A percentile compares a stretch with the other conserved stretches of the same genome.
Evolutionary conservation across 2,329 filamentous ascomycete species (phyloP).

Genomic region (Sporothrix brasiliensis): DNA sequence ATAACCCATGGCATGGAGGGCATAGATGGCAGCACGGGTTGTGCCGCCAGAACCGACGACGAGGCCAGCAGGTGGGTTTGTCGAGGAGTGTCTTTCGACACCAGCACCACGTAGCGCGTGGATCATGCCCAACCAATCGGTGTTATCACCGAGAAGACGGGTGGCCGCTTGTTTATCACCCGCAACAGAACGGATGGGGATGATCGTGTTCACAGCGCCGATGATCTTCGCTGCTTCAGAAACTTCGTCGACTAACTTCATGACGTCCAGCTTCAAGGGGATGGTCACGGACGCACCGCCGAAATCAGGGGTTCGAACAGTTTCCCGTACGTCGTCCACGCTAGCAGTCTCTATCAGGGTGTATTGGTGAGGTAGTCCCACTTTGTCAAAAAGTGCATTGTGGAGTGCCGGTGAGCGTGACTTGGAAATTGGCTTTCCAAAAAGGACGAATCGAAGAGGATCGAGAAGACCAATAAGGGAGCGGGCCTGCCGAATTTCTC

Average conservation of each 20-base stretch:
- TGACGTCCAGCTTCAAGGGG: conserved; percentile 87
- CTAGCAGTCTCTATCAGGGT: conserved; percentile 71
- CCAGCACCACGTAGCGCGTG: conserved; percentile 73
- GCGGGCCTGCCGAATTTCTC: conserved; percentile 80
- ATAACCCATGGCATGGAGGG: conserved; percentile 80
- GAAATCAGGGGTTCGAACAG: conserved; percentile 74
- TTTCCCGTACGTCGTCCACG: conserved; percentile 60
- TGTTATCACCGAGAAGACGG: conserved; percentile 82
- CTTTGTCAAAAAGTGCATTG: conserved; percentile 76
- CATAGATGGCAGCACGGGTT: conserved; percentile 86
- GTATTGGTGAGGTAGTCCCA: conserved; percentile 86
- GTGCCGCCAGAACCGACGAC: conserved; percentile 93
- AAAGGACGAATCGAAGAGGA: conserved; percentile 78
- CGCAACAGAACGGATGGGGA: conserved; percentile 57
- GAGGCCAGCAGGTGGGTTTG: conserved; percentile 60
- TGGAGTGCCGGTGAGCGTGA: conserved; percentile 88
- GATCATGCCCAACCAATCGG: conserved; percentile 93
- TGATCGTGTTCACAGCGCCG: conserved; percentile 92
- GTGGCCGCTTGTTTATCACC: conserved; percentile 46
- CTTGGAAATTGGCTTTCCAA: conserved; percentile 79
- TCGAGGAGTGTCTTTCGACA: conserved; percentile 48
- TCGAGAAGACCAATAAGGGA: conserved; percentile 78
- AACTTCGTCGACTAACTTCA: conserved; percentile 76
- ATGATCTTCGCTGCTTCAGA: conserved; percentile 78
- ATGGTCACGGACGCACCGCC: conserved; percentile 96